Conservation (phyloP, 768 basidiomycete species). For the Leccinum disarticulatum region DNA sequence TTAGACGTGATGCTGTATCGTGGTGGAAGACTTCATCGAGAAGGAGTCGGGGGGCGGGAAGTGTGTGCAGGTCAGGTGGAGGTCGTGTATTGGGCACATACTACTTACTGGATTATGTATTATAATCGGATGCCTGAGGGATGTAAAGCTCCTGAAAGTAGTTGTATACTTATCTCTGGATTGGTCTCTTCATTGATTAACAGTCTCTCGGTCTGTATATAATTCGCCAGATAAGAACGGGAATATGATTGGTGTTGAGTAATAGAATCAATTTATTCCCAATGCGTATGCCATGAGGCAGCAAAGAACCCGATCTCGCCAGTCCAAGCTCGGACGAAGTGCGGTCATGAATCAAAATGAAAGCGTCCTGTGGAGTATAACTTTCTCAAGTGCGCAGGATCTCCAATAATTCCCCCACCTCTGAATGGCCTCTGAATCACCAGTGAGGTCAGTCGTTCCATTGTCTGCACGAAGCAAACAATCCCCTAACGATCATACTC, state of each 20-base stretch:
- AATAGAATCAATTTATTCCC: neutral
- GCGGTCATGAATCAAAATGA: conserved; percentile 2
- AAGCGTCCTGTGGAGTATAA: neutral
- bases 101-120: conserved; percentile 40
- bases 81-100: neutral
- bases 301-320: neutral
- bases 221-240: neutral
- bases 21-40: conserved; percentile 57
- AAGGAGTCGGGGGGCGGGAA: conserved; percentile 48
- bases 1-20: conserved; percentile 55
- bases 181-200: neutral
- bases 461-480: neutral
- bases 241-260: neutral
- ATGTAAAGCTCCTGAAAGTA: no score
- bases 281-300: neutral
- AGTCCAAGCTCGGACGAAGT: neutral
- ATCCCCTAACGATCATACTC: neutral
- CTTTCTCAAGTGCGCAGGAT: neutral
- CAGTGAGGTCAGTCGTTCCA: conserved; percentile 4
- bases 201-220: neutral
- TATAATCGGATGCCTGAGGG: no score
- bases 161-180: no score
- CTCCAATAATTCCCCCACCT: neutral
- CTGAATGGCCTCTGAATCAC: conserved; percentile 1
- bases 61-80: conserved; percentile 49